A percentile compares a stretch with the other conserved stretches of the same genome.
These are phyloP conservation scores for Talaromyces adpressus DNA, from an alignment of 495 filamentous ascomycete genomes.

Conservation along the genomic window DNA sequence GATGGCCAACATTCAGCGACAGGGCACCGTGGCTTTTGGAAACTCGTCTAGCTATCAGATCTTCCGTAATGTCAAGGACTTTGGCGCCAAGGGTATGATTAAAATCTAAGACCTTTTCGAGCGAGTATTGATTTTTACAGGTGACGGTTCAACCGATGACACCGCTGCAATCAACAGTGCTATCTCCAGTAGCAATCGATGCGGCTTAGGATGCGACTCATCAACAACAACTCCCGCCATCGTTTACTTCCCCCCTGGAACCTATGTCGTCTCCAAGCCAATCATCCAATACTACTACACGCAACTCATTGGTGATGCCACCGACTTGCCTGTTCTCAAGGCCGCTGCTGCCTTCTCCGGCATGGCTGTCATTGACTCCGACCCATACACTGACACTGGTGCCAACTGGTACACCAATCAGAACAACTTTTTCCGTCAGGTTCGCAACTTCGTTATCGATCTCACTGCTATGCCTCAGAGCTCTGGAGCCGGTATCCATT, in stretches of 20 bases:
- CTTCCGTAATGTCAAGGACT: slow-evolving; percentile 85
- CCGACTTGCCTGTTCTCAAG: slow-evolving; percentile 67
- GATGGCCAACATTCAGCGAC: slow-evolving; percentile 64
- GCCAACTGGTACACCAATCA: slow-evolving; percentile 81
- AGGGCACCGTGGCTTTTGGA: slow-evolving; percentile 62
- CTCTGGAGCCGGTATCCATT: slow-evolving; percentile 79
- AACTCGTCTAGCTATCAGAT: slow-evolving; percentile 55
- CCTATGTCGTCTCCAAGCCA: slow-evolving; percentile 61
- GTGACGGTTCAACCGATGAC: slow-evolving; percentile 77
- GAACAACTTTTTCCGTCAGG: slow-evolving; percentile 97
- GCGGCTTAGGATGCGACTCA: slow-evolving; percentile 71
- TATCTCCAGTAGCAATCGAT: slow-evolving; percentile 69
- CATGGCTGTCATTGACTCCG: slow-evolving; percentile 84
- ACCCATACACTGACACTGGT: slow-evolving; percentile 65
- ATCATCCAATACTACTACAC: slow-evolving; percentile 74
- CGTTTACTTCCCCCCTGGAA: slow-evolving; percentile 77
- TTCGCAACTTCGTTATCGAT: slow-evolving; percentile 93
- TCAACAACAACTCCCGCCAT: slow-evolving; percentile 69
- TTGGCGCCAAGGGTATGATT: slow-evolving; percentile 57
- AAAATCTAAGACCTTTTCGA: neutral
- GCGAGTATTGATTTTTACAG: slow-evolving; percentile 29
- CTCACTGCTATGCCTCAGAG: slow-evolving; percentile 59
- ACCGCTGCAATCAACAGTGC: slow-evolving; percentile 85
- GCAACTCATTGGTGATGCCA: slow-evolving; percentile 70
- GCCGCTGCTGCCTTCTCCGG: slow-evolving; percentile 65